Conservation (phyloP, 2,329 filamentous ascomycete genomes). For the Hypoxylon sp. region DNA sequence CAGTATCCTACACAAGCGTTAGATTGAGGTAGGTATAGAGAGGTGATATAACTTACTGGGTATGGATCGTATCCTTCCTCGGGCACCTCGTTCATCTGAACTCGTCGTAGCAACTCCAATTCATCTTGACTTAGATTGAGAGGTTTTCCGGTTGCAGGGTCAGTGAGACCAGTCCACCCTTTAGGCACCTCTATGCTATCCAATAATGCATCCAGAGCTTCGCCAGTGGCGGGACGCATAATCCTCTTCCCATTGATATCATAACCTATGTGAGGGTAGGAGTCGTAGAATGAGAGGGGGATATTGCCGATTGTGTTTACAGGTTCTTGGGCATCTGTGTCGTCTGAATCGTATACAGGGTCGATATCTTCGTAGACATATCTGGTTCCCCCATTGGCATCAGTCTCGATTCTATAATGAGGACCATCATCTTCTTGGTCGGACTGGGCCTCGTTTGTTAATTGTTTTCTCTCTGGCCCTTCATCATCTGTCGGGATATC, state of each 20-base stretch:
- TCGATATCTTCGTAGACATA: conserved; percentile 96
- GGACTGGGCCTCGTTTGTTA: conserved; percentile 54
- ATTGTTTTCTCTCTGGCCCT: conserved; percentile 56
- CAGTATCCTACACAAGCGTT: conserved; percentile 72
- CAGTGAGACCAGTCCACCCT: conserved; percentile 96
- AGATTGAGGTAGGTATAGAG: conserved; percentile 25
- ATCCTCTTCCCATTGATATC: conserved; percentile 99
- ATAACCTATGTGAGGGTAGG: conserved; percentile 98
- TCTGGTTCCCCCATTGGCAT: conserved; percentile 90
- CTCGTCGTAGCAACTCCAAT: conserved; percentile 86
- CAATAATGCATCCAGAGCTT: conserved; percentile 91
- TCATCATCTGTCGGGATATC: conserved; percentile 61
- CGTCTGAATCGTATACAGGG: conserved; percentile 95
- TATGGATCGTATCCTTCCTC: conserved; percentile 94
- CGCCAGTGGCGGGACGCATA: conserved; percentile 92
- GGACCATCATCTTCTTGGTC: conserved; percentile 59
- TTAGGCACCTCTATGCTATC: conserved; percentile 98
- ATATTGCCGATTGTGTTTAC: conserved; percentile 97
- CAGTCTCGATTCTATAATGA: conserved; percentile 74
- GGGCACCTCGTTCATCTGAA: conserved; percentile 90
- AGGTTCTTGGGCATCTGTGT: conserved; percentile 84
- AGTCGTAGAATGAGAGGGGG: conserved; percentile 93
- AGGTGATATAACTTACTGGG: conserved; percentile 68
- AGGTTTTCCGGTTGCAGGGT: conserved; percentile 93
- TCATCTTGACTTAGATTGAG: conserved; percentile 89